phyloP scores from a whole-genome alignment of 164 flowering plant species.

The Houttuynia cordata region DNA sequence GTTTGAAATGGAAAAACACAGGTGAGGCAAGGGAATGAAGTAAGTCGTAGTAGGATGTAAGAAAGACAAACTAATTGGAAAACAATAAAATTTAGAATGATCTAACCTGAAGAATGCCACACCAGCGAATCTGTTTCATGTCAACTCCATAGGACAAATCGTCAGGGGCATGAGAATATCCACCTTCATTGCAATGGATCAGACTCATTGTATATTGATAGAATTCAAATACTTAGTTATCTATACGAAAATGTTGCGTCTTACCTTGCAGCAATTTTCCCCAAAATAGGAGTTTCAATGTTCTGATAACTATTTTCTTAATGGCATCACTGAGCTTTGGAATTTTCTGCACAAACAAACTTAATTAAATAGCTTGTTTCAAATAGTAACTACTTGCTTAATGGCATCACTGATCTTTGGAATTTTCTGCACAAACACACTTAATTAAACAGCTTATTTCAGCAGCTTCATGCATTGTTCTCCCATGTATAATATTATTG shows the following conservation, averaged over 20 bases:
- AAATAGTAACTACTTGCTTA: conserved; percentile 32
- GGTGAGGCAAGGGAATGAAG: neutral
- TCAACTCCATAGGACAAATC: conserved; percentile 55
- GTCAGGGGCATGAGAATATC: conserved; percentile 71
- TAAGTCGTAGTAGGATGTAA: neutral
- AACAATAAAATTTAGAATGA: too few species aligned
- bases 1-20: conserved; percentile 8
- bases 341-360: conserved; percentile 33
- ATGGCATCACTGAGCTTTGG: conserved; percentile 35
- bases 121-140: conserved; percentile 66
- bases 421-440: conserved; percentile 33
- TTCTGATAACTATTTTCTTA: conserved; percentile 41
- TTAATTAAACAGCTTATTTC: too few species aligned
- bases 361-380: too few species aligned
- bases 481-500: too few species aligned
- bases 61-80: neutral
- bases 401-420: conserved; percentile 35
- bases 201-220: too few species aligned
- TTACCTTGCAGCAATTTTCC: conserved; percentile 61
- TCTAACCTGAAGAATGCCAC: conserved; percentile 68
- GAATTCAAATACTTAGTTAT: too few species aligned
- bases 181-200: conserved; percentile 22
- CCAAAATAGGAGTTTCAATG: conserved; percentile 72
- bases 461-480: too few species aligned
- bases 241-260: neutral